Evolutionary conservation across 202 grass and related monocot genomes (phyloP).

Genomic region (Zizania palustris): DNA sequence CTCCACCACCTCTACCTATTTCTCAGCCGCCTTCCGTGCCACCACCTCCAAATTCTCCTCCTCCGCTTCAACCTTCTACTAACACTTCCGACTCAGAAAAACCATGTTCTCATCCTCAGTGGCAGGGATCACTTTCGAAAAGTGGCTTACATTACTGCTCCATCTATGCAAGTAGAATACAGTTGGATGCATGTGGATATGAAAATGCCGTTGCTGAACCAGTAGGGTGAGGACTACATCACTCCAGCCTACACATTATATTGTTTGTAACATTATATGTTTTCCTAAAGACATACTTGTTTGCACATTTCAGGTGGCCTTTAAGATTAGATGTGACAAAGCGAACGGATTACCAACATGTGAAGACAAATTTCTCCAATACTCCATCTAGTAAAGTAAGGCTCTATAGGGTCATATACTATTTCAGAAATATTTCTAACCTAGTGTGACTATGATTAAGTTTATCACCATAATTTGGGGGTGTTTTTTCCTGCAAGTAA

Average conservation of each 20-base stretch:
- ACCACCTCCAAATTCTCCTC: constrained; percentile 69
- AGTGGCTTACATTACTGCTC: constrained; percentile 83
- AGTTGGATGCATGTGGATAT: constrained; percentile 76
- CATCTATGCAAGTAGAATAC: constrained; percentile 82
- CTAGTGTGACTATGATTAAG: constrained; percentile 22
- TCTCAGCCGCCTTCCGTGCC: constrained; percentile 66
- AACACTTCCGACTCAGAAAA: constrained; percentile 49
- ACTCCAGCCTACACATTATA: constrained; percentile 24
- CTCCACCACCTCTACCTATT: constrained; percentile 39
- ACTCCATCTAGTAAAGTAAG: constrained; percentile 79
- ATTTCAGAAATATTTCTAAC: constrained; percentile 33
- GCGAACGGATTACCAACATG: constrained; percentile 76
- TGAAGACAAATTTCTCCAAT: constrained; percentile 85
- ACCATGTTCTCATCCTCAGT: constrained; percentile 47
- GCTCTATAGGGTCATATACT: constrained; percentile 25
- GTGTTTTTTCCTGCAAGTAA: constrained; percentile 16
- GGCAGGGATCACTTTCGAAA: constrained; percentile 92
- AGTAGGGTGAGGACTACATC: constrained; percentile 64
- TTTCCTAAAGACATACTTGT: constrained; percentile 24
- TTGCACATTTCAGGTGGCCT: constrained; percentile 68
- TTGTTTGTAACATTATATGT: constrained; percentile 20
- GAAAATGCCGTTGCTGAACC: constrained; percentile 73
- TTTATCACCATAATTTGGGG: constrained; percentile 9
- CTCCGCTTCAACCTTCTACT: constrained; percentile 43
- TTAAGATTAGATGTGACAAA: constrained; percentile 89